phyloP scores from a whole-genome alignment of 352 stramenopile genomes.

The Phytophthora citricola region DNA sequence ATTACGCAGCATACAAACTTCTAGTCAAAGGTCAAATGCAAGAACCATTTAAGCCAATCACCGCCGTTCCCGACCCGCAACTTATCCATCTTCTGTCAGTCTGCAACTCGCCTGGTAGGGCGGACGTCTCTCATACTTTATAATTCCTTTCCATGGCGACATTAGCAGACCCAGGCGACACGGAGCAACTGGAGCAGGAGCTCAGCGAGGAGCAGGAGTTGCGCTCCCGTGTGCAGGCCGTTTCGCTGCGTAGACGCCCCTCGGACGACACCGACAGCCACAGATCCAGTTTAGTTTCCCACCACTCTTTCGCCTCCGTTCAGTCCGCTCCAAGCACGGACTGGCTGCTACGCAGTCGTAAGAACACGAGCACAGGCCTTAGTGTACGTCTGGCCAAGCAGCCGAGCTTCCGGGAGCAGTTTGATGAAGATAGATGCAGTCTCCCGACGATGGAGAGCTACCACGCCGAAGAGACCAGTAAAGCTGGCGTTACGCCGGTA shows the following conservation, averaged over 20 bases:
- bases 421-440: constrained; percentile 64
- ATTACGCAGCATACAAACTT: no score
- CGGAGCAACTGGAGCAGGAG: constrained; percentile 29
- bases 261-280: constrained; percentile 40
- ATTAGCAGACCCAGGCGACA: constrained; percentile 4
- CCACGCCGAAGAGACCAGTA: constrained; percentile 23
- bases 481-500: background rate
- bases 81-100: no score
- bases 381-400: constrained; percentile 44
- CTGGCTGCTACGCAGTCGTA: constrained; percentile 29
- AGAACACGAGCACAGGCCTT: constrained; percentile 1
- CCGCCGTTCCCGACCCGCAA: background rate
- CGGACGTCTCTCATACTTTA: background rate
- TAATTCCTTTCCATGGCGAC: constrained; percentile 10
- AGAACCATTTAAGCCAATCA: background rate
- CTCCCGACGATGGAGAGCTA: constrained; percentile 59
- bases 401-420: constrained; percentile 51
- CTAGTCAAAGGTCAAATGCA: no score
- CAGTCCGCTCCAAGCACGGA: constrained; percentile 28
- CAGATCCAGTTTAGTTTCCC: constrained; percentile 51
- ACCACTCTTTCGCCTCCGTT: constrained; percentile 44
- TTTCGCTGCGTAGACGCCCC: constrained; percentile 49
- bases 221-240: constrained; percentile 55
- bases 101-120: no score
- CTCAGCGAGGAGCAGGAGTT: constrained; percentile 33